Percentiles rank a stretch among this genome's conserved stretches.
Evolutionary conservation across 306 rosid genomes (phyloP).

Genomic region (Cucumis hystrix): DNA sequence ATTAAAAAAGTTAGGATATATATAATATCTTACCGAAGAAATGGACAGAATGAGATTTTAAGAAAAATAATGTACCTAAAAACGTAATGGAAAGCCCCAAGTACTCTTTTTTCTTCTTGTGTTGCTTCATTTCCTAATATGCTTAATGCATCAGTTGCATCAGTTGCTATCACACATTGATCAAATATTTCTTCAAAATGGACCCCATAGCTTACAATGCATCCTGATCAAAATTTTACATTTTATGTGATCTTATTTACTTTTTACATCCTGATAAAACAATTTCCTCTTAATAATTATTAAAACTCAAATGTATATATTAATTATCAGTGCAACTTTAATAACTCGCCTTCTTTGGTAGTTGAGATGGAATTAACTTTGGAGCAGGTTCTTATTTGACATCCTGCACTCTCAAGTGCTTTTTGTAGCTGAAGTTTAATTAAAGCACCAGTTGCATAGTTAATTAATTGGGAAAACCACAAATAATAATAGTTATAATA

Average conservation of each 20-base stretch:
- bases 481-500: no score
- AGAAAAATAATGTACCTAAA: constrained; percentile 35
- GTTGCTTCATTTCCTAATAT: constrained; percentile 71
- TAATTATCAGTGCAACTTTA: no score
- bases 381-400: constrained; percentile 34
- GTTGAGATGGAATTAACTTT: constrained; percentile 43
- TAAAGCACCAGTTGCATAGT: background rate
- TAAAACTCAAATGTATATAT: no score
- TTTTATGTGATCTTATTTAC: no score
- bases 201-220: constrained; percentile 31
- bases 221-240: constrained; percentile 21
- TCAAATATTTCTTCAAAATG: constrained; percentile 43
- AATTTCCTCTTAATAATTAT: no score
- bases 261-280: no score
- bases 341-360: constrained; percentile 36
- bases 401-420: constrained; percentile 42
- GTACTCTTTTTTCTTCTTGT: constrained; percentile 48
- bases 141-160: constrained; percentile 67
- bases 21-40: no score
- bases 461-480: no score
- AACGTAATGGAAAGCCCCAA: constrained; percentile 83
- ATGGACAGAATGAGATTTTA: no score
- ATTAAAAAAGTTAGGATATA: no score
- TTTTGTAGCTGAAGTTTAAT: constrained; percentile 41
- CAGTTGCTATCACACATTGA: constrained; percentile 54